Percentiles rank a stretch among this genome's conserved stretches.
These are phyloP conservation scores for Lasiosphaeria ovina DNA, from an alignment of 495 filamentous ascomycete genomes.

Conservation along the genomic window DNA sequence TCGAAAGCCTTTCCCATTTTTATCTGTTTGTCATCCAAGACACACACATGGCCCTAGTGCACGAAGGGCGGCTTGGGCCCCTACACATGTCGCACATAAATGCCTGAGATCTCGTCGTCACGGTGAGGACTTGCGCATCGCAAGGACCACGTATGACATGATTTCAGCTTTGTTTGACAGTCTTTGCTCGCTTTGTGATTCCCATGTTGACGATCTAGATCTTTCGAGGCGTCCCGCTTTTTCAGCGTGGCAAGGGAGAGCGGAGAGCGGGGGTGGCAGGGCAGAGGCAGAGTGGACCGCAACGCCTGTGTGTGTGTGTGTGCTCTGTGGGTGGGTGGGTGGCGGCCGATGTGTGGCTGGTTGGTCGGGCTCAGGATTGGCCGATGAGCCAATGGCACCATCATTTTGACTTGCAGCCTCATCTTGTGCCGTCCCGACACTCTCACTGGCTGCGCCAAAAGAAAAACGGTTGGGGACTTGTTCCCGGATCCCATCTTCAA, in stretches of 20 bases:
- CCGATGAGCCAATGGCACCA: neutral
- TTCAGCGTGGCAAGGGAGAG: slow-evolving; percentile 2
- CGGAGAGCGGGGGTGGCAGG: too few species aligned
- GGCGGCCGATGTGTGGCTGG: too few species aligned
- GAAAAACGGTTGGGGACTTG: neutral
- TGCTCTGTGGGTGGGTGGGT: too few species aligned
- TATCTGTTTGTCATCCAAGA: too few species aligned
- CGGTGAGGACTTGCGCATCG: too few species aligned
- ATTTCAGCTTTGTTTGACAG: neutral
- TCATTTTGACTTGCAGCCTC: slow-evolving; percentile 13
- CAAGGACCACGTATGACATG: neutral
- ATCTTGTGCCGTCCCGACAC: neutral
- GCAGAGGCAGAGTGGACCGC: too few species aligned
- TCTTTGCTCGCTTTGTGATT: neutral
- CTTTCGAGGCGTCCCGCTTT: slow-evolving; percentile 1
- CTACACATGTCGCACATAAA: too few species aligned
- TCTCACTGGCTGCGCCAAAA: slow-evolving; percentile 2
- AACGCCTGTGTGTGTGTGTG: too few species aligned
- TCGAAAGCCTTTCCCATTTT: too few species aligned
- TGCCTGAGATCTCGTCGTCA: too few species aligned
- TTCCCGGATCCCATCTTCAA: neutral
- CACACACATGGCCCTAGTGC: too few species aligned
- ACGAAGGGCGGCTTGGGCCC: too few species aligned
- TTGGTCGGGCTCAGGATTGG: neutral
- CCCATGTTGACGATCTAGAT: neutral